Base-by-base conservation (phyloP, 192 early-diverging fungal species). In the Coemansia javaensis region DNA sequence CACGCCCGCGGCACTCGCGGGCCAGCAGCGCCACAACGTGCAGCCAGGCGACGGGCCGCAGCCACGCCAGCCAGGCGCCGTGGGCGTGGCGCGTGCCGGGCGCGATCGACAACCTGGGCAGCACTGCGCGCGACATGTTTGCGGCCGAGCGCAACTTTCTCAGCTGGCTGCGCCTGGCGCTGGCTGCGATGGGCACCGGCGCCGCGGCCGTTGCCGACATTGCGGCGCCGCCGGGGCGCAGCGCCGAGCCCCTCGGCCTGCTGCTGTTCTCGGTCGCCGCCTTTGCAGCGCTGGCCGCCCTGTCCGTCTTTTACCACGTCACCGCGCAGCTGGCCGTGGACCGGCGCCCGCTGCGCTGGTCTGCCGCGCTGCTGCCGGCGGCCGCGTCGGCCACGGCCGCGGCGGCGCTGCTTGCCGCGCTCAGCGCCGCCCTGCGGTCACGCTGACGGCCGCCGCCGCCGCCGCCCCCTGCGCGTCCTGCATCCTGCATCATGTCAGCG, bases 111-210 rank as follows among this genome's bases (percentile, higher is more conserved):
- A 64, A 65, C 46, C 21, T 15, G 5, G 69, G 69, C 2, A 65
- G 62, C 62, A 64, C 49, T 0, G 69, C 69, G 1, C 51, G 69
- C 4, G 69, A 73, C 31, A 60, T 73, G 48, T 73, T 61, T 35
- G 63, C 69, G 1, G 62, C 53, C 12, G 69, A 73, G 36, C 62
- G 69, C 37, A 73, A 65, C 45, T 65, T 42, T 22, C 69, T 73
- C 14, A 57, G 69, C 57, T 73, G 69, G 56, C 31, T 65, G 1
- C 57, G 69, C 1, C 35, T 73, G 7, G 50, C 62, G 0, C 39
- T 73, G 16, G 57, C 53, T 3, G 21, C 65, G 27, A 64, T 64
- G 57, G 49, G 40, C 30, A 61, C 69, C 0, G 69, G 62, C n/a
- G 55, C 60, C 7, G 61, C 37, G 4, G 44, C 49, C n/a, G 24